phyloP scores from a whole-genome alignment of 139 green algal genomes.

The Tetradesmus obliquus region DNA sequence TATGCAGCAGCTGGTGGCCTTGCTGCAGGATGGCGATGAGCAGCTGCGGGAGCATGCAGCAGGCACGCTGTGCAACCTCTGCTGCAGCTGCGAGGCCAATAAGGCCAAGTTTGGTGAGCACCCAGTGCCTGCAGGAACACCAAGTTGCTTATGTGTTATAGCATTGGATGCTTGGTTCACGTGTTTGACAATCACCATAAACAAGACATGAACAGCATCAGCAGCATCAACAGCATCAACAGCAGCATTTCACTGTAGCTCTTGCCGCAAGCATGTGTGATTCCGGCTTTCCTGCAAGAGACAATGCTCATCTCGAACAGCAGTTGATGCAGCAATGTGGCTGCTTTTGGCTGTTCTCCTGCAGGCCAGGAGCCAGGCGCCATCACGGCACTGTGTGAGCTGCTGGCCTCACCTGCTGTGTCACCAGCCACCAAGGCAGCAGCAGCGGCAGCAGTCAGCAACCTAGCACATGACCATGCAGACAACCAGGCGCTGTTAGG shows the following conservation, averaged over 20 bases:
- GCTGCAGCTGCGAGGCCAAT: constrained; percentile 2
- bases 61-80: constrained; percentile 16
- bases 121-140: not conserved
- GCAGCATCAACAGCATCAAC: not conserved
- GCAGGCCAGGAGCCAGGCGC: not conserved
- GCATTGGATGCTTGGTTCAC: not conserved
- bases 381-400: not conserved
- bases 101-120: not conserved
- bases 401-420: not conserved
- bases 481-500: not conserved
- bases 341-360: not conserved
- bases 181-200: not conserved
- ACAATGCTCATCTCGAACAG: not conserved
- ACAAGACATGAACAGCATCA: not conserved
- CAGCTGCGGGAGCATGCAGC: constrained; percentile 8
- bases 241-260: not conserved
- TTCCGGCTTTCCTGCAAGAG: not conserved
- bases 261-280: not conserved
- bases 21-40: not conserved
- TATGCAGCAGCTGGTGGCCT: not conserved
- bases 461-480: constrained; percentile 10
- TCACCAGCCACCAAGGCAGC: constrained; percentile 1
- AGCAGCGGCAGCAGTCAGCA: constrained; percentile 6
- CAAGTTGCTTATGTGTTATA: not conserved
- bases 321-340: not conserved